Evolutionary conservation across 2,329 filamentous ascomycete genomes (phyloP).

Genomic region (Reticulascus tulasneorum): DNA sequence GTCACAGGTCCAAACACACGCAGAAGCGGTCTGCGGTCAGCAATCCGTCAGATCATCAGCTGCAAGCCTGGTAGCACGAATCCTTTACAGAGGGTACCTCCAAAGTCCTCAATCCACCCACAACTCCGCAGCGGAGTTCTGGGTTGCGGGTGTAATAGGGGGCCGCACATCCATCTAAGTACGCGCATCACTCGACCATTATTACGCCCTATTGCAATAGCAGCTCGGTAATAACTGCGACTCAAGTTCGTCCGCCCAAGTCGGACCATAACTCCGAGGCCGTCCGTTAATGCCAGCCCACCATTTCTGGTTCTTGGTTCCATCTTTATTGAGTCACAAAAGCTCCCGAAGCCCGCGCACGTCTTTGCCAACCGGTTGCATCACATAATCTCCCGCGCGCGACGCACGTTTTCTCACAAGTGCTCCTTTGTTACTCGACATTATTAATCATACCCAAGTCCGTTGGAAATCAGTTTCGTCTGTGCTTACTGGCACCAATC

Average conservation of each 20-base stretch:
- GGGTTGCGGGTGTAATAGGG: conserved; percentile 4
- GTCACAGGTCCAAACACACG: conserved; percentile 7
- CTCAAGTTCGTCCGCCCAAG: conserved; percentile 16
- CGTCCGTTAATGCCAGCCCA: conserved; percentile 22
- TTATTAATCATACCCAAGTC: conserved; percentile 13
- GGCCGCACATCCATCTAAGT: conserved; percentile 3
- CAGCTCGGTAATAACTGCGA: neutral
- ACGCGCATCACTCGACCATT: neutral
- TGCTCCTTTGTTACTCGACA: conserved; percentile 8
- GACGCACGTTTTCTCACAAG: conserved; percentile 12
- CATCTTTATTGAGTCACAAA: conserved; percentile 8
- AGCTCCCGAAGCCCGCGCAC: conserved; percentile 13
- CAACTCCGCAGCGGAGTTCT: conserved; percentile 13
- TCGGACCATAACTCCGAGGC: conserved; percentile 39
- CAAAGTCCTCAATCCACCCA: neutral
- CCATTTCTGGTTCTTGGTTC: conserved; percentile 4
- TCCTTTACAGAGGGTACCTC: conserved; percentile 7
- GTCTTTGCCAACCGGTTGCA: too few relatives aligned
- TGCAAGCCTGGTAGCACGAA: conserved; percentile 6
- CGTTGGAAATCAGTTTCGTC: too few relatives aligned
- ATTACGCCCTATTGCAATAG: neutral
- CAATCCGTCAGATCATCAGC: conserved; percentile 8
- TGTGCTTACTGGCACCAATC: conserved; percentile 10
- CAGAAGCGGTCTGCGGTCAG: conserved; percentile 13
- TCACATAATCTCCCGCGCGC: conserved; percentile 13